Base-by-base conservation (phyloP, 2,329 filamentous ascomycete species). In the Elsinoe perseae region DNA sequence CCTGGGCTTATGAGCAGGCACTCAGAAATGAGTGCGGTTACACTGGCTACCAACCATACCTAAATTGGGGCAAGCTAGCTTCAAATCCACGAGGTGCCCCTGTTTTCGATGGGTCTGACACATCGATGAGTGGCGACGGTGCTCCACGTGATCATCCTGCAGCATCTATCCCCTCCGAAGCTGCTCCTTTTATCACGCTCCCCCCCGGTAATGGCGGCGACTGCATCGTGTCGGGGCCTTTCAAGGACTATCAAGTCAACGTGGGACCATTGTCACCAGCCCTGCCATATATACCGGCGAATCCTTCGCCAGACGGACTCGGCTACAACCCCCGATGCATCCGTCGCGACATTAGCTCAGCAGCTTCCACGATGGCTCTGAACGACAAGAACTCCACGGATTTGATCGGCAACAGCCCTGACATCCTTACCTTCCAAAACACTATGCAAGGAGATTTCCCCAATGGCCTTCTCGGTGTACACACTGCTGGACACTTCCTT, bases 81-180 rank as follows among this genome's bases (percentile, higher is more conserved):
- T 59, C 69, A 2, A 73, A 81, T 43, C 59, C 65, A 3, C 43
- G 62, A 40, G 72, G 73, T 46, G 80, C 78, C 0, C 77, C 79
- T 3, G 62, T 81, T 55, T 81, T 83, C 55, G 79, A 83, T 61
- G 80, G 80, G 52, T 76, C 72, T 56, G 73, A 73, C 14, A 76
- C 73, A 20, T 70, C 73, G 10, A 62, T 70, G 23, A 60, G 62
- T 44, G 63, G 64, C n/a, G 64, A 69, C 42, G 67, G 68, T 20
- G 61, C 50, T 6, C 61, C 57, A 16, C 56, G 58, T 34, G 72
- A 73, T 36, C 10, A 64, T 78, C 53, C 79, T 80, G 66, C 71
- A 40, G 46, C 36, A 25, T 56, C 34, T 8, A 60, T 63, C 36
- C 58, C 58, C 4, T 57, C 52, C 28, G 32, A 42, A 30, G 58